These are phyloP conservation scores for Eucalyptus cloeziana DNA, from an alignment of 345 rosid genomes.

Conservation along the genomic window DNA sequence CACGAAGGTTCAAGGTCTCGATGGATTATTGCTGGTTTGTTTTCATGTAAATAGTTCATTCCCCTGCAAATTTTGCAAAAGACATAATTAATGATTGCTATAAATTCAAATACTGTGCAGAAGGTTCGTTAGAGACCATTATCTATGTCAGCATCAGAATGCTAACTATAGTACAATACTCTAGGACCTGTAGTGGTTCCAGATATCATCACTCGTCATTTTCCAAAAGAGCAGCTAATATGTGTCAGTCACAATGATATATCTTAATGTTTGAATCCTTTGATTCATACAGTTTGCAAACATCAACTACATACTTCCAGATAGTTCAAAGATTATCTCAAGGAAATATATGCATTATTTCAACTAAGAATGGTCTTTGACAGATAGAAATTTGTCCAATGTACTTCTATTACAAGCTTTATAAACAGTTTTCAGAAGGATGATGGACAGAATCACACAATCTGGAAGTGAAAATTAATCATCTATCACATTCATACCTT, in stretches of 20 bases:
- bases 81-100: background rate
- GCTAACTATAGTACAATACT: background rate
- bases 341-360: background rate
- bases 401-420: background rate
- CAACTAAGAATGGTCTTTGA: background rate
- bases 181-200: background rate
- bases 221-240: background rate
- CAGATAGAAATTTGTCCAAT: background rate
- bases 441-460: background rate
- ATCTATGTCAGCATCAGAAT: background rate
- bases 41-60: slow-evolving; percentile 90
- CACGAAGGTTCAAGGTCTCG: slow-evolving; percentile 99
- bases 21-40: slow-evolving; percentile 87
- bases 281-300: background rate
- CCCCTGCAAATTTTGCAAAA: slow-evolving; percentile 44
- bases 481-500: slow-evolving; percentile 30
- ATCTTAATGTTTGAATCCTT: background rate
- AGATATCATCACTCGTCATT: background rate
- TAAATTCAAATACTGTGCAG: background rate
- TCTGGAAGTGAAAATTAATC: background rate
- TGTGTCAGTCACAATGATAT: background rate
- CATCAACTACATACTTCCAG: background rate
- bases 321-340: background rate
- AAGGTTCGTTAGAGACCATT: background rate
- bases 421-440: background rate